These are phyloP conservation scores for Lentinula sp. DNA, from an alignment of 768 basidiomycete genomes.

Conservation along the genomic window DNA sequence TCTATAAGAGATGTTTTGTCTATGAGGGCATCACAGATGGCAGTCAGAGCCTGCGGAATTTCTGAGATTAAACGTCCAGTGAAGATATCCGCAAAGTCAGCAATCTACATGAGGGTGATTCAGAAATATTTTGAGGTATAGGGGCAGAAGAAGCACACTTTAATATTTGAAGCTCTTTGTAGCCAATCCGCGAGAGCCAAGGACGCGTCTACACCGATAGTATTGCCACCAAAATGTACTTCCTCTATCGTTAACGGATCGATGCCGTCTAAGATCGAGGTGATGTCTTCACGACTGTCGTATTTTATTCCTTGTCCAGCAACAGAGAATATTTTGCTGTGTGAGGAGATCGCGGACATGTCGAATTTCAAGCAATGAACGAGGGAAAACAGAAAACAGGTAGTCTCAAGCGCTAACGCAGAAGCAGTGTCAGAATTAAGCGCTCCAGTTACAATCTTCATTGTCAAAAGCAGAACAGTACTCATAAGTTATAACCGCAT, in stretches of 20 bases:
- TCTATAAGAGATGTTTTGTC: constrained; percentile 76
- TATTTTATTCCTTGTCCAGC: constrained; percentile 75
- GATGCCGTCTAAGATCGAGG: constrained; percentile 60
- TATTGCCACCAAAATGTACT: constrained; percentile 92
- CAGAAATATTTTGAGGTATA: background rate
- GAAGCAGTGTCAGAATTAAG: background rate
- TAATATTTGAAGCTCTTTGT: constrained; percentile 56
- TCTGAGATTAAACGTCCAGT: constrained; percentile 94
- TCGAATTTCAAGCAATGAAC: background rate
- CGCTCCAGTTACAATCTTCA: background rate
- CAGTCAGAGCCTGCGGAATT: constrained; percentile 84
- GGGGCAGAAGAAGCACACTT: constrained; percentile 41
- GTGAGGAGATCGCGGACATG: constrained; percentile 3
- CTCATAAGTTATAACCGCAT: too few relatives aligned
- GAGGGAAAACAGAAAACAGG: background rate
- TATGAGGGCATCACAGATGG: constrained; percentile 83
- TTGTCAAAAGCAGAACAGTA: too few relatives aligned
- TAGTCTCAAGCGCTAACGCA: too few relatives aligned
- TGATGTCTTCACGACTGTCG: constrained; percentile 66
- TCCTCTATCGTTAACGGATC: constrained; percentile 71
- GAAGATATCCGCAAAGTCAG: constrained; percentile 97
- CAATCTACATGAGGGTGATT: constrained; percentile 48
- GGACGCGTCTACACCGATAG: constrained; percentile 88
- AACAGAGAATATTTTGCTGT: constrained; percentile 29
- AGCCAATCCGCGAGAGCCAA: constrained; percentile 78